Evolutionary conservation across 139 green algal genomes (phyloP).

Genomic region (Monoraphidium neglectum): DNA sequence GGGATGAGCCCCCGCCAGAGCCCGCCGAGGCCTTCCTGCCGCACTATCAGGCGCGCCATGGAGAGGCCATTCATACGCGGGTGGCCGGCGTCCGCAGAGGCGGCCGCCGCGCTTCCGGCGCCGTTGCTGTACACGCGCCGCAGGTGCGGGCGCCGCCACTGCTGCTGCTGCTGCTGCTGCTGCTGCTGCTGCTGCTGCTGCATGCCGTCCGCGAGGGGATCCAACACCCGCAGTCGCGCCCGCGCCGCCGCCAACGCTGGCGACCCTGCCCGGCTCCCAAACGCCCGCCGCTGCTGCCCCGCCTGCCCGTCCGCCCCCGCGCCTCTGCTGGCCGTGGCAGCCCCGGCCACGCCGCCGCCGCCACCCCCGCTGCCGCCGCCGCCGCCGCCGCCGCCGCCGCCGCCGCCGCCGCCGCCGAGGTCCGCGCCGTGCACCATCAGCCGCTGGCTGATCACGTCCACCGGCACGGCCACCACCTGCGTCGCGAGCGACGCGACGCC

Average conservation of each 20-base stretch:
- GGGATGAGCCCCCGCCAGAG: slow-evolving; percentile 86
- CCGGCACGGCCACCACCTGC: slow-evolving; percentile 85
- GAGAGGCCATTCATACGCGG: slow-evolving; percentile 50
- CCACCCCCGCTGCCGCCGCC: background rate
- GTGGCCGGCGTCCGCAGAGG: no score
- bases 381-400: background rate
- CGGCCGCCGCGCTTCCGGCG: no score
- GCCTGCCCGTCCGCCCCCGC: background rate
- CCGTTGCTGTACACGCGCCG: no score
- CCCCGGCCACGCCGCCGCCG: background rate
- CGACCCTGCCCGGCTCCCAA: slow-evolving; percentile 11
- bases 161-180: slow-evolving; percentile 5
- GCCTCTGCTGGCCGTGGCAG: background rate
- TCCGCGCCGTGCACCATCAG: slow-evolving; percentile 68
- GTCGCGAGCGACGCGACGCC: slow-evolving; percentile 67
- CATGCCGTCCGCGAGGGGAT: no score
- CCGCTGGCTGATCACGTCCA: slow-evolving; percentile 87
- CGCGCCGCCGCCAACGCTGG: no score
- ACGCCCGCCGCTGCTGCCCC: slow-evolving; percentile 8
- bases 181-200: slow-evolving; percentile 18
- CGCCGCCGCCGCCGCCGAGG: background rate
- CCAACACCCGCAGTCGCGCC: no score
- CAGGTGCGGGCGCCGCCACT: background rate
- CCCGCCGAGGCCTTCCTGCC: slow-evolving; percentile 77
- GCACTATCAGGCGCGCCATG: slow-evolving; percentile 77